Evolutionary conservation across 306 rosid species (phyloP), one percentile per base, ranked within the genome.

Genomic region (Oemleria cerasiformis): DNA sequence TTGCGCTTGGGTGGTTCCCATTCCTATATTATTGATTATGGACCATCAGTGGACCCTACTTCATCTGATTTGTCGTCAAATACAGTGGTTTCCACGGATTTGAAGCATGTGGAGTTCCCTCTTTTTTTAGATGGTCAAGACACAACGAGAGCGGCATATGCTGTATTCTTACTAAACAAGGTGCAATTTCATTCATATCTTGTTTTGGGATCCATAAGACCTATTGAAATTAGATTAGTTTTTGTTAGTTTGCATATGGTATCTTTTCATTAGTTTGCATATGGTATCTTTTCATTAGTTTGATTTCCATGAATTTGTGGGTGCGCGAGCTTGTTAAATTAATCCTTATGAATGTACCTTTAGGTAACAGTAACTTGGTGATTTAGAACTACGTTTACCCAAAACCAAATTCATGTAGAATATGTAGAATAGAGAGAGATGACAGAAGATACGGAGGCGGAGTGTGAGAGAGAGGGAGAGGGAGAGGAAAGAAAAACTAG

Each of bases 51-150:
- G 76, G 99, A 85, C 75, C 78, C 86, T 48, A 38, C 86, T 50
- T 67, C 83, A 51, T 76, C 91, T 53, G 95, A 85, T 76, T 71
- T 82, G 38, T 81, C 88, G 41, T 75, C 86, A 73, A 82, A 78
- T 75, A 54, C 68, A 65, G 73, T 56, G 67, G 72, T 76, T 76
- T 68, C 56, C 73, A 65, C 80, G 73, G 83, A 81, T 51, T 68
- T 43, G 79, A 95, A 85, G 78, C 87, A 78, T 44, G 79, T 86
- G 73, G 96, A 89, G 72, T 95, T 95, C 72, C 97, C 99, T 57
- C 97, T 95, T 14, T 91, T 83, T 78, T 81, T 89, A 79, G 96
- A 95, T 63, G 99, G 97, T 61, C 97, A 91, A 78, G 99, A 95
- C 84, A 95, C 95, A 63, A 91, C 97, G 38, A 91, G 89, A 80